phyloP scores from a whole-genome alignment of 495 filamentous ascomycete genomes.

The Friedmanniomyces endolithicus region DNA sequence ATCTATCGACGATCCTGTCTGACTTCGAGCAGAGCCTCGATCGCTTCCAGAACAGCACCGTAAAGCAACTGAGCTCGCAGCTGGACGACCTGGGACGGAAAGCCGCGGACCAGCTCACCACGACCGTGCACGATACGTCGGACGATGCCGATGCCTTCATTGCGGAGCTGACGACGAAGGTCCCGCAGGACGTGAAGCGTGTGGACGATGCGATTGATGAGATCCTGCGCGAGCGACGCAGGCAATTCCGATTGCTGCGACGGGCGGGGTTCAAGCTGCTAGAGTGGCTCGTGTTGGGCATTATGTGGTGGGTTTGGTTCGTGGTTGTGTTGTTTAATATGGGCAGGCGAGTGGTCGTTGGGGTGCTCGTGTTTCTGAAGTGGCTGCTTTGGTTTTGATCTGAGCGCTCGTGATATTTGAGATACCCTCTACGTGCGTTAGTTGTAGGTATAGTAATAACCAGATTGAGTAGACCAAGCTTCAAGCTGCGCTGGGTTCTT shows the following conservation, averaged over 20 bases:
- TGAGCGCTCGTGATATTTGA: background rate
- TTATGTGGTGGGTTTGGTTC: slow-evolving; percentile 41
- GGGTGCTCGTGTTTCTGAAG: slow-evolving; percentile 42
- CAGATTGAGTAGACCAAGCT: too few species aligned
- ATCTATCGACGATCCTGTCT: slow-evolving; percentile 43
- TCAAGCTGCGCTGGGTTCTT: too few species aligned
- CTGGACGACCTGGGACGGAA: slow-evolving; percentile 40
- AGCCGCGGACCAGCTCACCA: slow-evolving; percentile 46
- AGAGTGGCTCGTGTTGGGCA: slow-evolving; percentile 36
- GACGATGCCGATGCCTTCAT: slow-evolving; percentile 67
- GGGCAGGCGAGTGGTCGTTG: slow-evolving; percentile 35
- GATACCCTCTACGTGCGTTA: slow-evolving; percentile 1
- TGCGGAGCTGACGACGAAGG: slow-evolving; percentile 58
- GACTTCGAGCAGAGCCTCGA: slow-evolving; percentile 44
- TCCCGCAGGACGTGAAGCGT: slow-evolving; percentile 63
- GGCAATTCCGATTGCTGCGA: slow-evolving; percentile 61
- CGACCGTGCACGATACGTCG: slow-evolving; percentile 48
- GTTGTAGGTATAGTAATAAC: too few species aligned
- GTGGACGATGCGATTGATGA: slow-evolving; percentile 65
- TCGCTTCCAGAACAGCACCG: slow-evolving; percentile 37
- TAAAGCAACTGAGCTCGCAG: slow-evolving; percentile 34
- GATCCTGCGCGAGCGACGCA: slow-evolving; percentile 51
- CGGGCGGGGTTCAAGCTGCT: slow-evolving; percentile 32
- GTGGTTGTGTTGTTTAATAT: slow-evolving; percentile 32
- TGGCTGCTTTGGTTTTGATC: slow-evolving; percentile 70